These are phyloP conservation scores for Emergomyces orientalis DNA, from an alignment of 2,329 filamentous ascomycete genomes.

Conservation along the genomic window DNA sequence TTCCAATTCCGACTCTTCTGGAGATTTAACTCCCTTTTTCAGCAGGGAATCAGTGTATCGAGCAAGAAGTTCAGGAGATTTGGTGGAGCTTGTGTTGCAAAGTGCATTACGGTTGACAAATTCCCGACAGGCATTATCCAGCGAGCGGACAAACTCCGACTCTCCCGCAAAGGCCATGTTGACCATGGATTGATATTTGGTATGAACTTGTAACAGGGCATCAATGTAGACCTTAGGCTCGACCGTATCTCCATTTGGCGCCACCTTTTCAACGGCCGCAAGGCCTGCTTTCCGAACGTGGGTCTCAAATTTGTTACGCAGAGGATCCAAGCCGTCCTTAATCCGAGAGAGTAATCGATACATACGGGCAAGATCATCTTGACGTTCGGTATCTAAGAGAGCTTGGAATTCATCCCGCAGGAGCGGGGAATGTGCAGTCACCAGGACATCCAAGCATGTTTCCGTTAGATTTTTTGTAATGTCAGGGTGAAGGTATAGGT, in stretches of 20 bases:
- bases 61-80: slow-evolving; percentile 86
- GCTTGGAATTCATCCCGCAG: slow-evolving; percentile 93
- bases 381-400: slow-evolving; percentile 83
- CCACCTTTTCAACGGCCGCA: slow-evolving; percentile 81
- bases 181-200: slow-evolving; percentile 83
- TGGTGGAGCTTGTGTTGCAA: slow-evolving; percentile 86
- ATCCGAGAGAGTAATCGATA: slow-evolving; percentile 85
- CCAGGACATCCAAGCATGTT: slow-evolving; percentile 78
- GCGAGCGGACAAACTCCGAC: slow-evolving; percentile 87
- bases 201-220: slow-evolving; percentile 86
- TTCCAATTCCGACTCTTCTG: slow-evolving; percentile 90
- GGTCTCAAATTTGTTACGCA: slow-evolving; percentile 77
- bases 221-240: slow-evolving; percentile 97
- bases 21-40: slow-evolving; percentile 76
- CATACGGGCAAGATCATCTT: slow-evolving; percentile 94
- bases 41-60: slow-evolving; percentile 91
- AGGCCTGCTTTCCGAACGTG: slow-evolving; percentile 87
- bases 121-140: slow-evolving; percentile 94
- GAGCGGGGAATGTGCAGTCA: slow-evolving; percentile 76
- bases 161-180: slow-evolving; percentile 90
- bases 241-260: slow-evolving; percentile 75
- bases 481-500: slow-evolving; percentile 82
- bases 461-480: slow-evolving; percentile 78
- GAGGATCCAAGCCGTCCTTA: slow-evolving; percentile 79
- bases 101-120: slow-evolving; percentile 97